Conservation (phyloP, 495 filamentous ascomycete species). For the Saxophila tyrrhenica region DNA sequence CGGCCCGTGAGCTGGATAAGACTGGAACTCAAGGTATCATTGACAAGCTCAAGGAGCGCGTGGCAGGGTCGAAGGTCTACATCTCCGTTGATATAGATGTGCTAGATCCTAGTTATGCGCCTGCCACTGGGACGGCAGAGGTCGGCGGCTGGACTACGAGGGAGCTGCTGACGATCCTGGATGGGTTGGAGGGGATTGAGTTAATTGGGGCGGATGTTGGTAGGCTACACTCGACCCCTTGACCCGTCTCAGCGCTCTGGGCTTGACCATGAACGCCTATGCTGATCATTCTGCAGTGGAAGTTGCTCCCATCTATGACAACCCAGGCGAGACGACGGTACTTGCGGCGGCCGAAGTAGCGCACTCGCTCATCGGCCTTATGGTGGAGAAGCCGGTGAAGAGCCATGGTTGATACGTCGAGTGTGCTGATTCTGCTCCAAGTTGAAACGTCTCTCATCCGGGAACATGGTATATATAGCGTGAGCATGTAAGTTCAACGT, state of each 20-base stretch:
- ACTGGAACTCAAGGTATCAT: constrained; percentile 28
- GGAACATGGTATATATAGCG: too few relatives aligned
- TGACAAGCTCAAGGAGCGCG: constrained; percentile 24
- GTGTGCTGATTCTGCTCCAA: too few relatives aligned
- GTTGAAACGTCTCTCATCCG: too few relatives aligned
- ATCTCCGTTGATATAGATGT: constrained; percentile 35
- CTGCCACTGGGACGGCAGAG: constrained; percentile 32
- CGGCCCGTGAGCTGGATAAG: constrained; percentile 28
- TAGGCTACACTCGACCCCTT: constrained; percentile 10
- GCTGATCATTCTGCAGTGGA: constrained; percentile 27
- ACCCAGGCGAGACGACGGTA: constrained; percentile 36
- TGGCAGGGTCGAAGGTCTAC: constrained; percentile 27
- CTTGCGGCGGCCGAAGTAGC: constrained; percentile 39
- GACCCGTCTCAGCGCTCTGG: not conserved
- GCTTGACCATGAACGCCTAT: not conserved
- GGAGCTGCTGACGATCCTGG: constrained; percentile 31
- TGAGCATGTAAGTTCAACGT: too few relatives aligned
- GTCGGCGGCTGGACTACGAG: constrained; percentile 32
- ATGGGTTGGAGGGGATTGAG: constrained; percentile 30
- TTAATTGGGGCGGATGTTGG: constrained; percentile 32
- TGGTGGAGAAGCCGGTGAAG: constrained; percentile 34
- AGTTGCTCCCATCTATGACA: constrained; percentile 41
- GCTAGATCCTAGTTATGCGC: constrained; percentile 33
- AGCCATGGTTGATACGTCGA: too few relatives aligned
- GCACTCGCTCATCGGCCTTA: constrained; percentile 30